These are phyloP conservation scores for Phytophthora colocasiae DNA, from an alignment of 352 stramenopile species.

Conservation along the genomic window DNA sequence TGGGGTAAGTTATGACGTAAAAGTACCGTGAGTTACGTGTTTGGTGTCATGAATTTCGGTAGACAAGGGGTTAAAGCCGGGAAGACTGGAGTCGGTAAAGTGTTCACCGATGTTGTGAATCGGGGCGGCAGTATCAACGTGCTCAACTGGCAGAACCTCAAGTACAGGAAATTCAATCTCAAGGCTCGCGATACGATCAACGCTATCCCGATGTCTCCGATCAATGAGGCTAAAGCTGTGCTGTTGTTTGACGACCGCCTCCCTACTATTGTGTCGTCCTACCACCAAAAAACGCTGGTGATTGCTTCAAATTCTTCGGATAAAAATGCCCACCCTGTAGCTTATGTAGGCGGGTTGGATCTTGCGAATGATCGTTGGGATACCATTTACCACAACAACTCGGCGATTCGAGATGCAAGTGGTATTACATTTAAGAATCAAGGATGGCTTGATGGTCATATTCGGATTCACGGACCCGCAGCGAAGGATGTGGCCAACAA, in stretches of 20 bases:
- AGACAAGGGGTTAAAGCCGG: too few species aligned
- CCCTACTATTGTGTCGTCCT: constrained; percentile 35
- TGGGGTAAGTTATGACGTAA: too few species aligned
- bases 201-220: constrained; percentile 18
- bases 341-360: constrained; percentile 66
- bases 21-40: too few species aligned
- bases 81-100: constrained; percentile 39
- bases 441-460: constrained; percentile 64
- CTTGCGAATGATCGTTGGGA: constrained; percentile 68
- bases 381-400: constrained; percentile 58
- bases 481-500: constrained; percentile 60
- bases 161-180: constrained; percentile 50
- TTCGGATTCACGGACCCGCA: constrained; percentile 55
- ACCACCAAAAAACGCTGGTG: constrained; percentile 67
- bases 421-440: constrained; percentile 49
- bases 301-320: constrained; percentile 20
- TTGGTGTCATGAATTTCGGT: too few species aligned
- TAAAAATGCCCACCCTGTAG: constrained; percentile 26
- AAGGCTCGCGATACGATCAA: constrained; percentile 56
- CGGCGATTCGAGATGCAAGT: constrained; percentile 36
- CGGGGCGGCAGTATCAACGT: constrained; percentile 51
- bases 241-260: constrained; percentile 68
- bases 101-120: constrained; percentile 44
- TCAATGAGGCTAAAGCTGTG: constrained; percentile 29
- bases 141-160: constrained; percentile 63